Percentiles rank a stretch among this genome's conserved stretches.
phyloP scores from a whole-genome alignment of 2,329 filamentous ascomycete species.

The Penicillium sp. region DNA sequence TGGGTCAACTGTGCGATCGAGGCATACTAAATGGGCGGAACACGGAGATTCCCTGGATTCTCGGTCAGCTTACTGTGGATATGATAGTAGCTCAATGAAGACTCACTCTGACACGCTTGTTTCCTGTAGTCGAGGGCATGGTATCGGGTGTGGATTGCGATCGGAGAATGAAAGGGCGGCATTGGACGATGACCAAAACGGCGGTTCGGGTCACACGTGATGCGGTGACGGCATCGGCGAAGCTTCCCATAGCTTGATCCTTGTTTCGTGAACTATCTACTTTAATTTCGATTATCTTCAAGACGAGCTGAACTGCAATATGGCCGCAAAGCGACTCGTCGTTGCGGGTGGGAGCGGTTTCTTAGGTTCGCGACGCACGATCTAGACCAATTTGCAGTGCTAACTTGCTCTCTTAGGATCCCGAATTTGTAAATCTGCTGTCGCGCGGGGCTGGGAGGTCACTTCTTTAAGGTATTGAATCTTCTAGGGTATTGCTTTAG shows the following conservation, averaged over 20 bases:
- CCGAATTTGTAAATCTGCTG: conserved; percentile 85
- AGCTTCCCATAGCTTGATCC: conserved; percentile 13
- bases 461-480: conserved; percentile 75
- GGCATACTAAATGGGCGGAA: conserved; percentile 44
- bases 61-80: too few species aligned
- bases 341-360: conserved; percentile 95
- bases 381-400: conserved; percentile 2
- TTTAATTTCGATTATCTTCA: not conserved
- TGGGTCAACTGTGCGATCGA: not conserved
- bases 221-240: conserved; percentile 18
- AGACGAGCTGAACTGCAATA: conserved; percentile 23
- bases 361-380: conserved; percentile 53
- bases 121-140: conserved; percentile 51
- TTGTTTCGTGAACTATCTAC: too few species aligned
- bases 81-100: too few species aligned
- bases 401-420: conserved; percentile 44
- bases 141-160: not conserved
- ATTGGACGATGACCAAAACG: conserved; percentile 3
- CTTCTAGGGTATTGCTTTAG: not conserved
- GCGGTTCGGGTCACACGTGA: conserved; percentile 21
- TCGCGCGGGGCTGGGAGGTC: conserved; percentile 81
- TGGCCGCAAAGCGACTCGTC: conserved; percentile 68
- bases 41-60: conserved; percentile 40
- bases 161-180: not conserved
- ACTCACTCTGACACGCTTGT: conserved; percentile 50